Evolutionary conservation across 345 rosid species (phyloP).

Genomic region (Eucalyptus dawsonii): DNA sequence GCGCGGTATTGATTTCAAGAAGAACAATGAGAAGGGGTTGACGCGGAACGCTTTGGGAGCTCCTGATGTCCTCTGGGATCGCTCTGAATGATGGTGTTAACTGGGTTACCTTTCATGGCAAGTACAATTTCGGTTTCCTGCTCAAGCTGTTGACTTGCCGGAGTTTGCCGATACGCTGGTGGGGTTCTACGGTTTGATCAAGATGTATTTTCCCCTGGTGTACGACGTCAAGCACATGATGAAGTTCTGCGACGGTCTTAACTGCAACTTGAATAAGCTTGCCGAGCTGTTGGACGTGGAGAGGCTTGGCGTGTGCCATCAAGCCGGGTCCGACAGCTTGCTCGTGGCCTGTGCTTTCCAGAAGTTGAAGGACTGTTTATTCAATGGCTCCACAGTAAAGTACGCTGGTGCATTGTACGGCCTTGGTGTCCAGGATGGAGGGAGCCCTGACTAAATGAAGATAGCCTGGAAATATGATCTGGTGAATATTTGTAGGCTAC

Average conservation of each 20-base stretch:
- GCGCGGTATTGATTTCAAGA: conserved; percentile 76
- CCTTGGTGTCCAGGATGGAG: conserved; percentile 69
- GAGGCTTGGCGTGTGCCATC: conserved; percentile 67
- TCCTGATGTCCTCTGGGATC: conserved; percentile 73
- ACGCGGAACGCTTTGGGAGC: conserved; percentile 76
- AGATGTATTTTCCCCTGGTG: conserved; percentile 51
- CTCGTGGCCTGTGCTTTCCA: conserved; percentile 69
- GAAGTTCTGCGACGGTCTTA: conserved; percentile 67
- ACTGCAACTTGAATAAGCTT: conserved; percentile 70
- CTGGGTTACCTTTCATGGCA: conserved; percentile 80
- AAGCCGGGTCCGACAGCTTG: conserved; percentile 90
- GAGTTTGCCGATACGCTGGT: conserved; percentile 34
- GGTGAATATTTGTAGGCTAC: conserved; percentile 36
- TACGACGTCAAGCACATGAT: conserved; percentile 83
- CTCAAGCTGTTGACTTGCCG: conserved; percentile 59
- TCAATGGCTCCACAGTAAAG: conserved; percentile 50
- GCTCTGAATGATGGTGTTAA: conserved; percentile 51
- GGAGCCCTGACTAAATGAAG: conserved; percentile 36
- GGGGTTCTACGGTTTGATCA: conserved; percentile 42
- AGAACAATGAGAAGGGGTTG: conserved; percentile 61
- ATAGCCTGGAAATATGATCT: conserved; percentile 5
- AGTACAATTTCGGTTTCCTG: conserved; percentile 75
- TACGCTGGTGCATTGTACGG: conserved; percentile 79
- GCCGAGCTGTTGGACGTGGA: conserved; percentile 80
- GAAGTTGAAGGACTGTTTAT: conserved; percentile 69